A percentile compares a stretch with the other conserved stretches of the same genome.
These are phyloP conservation scores for Mortierella sp. DNA, from an alignment of 371 early-diverging fungal species.

Conservation along the genomic window DNA sequence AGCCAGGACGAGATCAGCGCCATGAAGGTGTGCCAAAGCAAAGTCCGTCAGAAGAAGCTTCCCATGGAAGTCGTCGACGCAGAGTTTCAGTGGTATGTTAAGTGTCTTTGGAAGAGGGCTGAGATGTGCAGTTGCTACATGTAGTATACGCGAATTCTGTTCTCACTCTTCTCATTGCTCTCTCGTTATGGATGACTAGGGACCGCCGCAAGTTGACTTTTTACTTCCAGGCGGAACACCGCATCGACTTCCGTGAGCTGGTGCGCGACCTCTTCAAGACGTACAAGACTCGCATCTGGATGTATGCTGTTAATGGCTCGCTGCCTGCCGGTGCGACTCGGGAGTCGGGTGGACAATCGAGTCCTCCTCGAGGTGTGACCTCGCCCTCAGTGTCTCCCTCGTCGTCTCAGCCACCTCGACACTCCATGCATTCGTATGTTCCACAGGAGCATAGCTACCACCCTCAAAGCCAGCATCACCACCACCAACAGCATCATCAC, in stretches of 20 bases:
- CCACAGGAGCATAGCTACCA: background rate
- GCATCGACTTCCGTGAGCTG: slow-evolving; percentile 98
- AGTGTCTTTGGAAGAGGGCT: background rate
- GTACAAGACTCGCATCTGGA: slow-evolving; percentile 99
- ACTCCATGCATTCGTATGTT: background rate
- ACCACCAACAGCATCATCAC: slow-evolving; percentile 13
- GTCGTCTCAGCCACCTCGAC: slow-evolving; percentile 12
- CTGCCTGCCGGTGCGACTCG: slow-evolving; percentile 12
- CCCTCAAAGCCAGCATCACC: background rate
- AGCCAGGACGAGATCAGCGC: slow-evolving; percentile 91
- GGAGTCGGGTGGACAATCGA: background rate
- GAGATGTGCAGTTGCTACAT: background rate
- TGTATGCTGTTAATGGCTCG: slow-evolving; percentile 72
- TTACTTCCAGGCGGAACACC: slow-evolving; percentile 92
- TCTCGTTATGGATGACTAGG: slow-evolving; percentile 56
- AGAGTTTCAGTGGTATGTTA: slow-evolving; percentile 94
- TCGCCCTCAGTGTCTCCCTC: slow-evolving; percentile 18
- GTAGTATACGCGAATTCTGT: background rate
- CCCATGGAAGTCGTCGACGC: slow-evolving; percentile 97
- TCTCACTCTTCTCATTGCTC: background rate
- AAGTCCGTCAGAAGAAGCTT: slow-evolving; percentile 86
- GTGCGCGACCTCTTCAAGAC: slow-evolving; percentile 98
- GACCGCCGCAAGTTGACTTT: slow-evolving; percentile 97
- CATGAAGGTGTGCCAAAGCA: slow-evolving; percentile 84
- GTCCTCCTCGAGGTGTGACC: background rate